These are phyloP conservation scores for Nothomitra cinnamomea DNA, from an alignment of 2,329 filamentous ascomycete species.

Conservation along the genomic window DNA sequence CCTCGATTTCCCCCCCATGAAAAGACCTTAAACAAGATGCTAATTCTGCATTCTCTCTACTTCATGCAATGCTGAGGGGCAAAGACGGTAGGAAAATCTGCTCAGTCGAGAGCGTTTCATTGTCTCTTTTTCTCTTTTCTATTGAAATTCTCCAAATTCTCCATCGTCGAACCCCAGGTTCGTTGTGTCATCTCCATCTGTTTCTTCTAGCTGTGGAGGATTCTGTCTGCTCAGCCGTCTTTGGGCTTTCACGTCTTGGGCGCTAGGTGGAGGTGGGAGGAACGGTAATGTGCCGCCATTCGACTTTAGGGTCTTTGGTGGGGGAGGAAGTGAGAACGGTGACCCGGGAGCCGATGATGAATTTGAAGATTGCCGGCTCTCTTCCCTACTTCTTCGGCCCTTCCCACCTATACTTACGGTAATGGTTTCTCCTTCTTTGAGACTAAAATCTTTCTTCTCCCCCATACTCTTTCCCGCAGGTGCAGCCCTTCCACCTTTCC, in stretches of 20 bases:
- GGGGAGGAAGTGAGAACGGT: constrained; percentile 2
- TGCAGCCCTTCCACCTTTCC: constrained; percentile 13
- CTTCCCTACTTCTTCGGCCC: constrained; percentile 1
- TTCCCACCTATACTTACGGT: constrained; percentile 6
- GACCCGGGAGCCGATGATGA: not conserved
- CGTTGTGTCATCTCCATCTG: not conserved
- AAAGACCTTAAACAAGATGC: too few relatives aligned
- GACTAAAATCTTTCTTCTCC: constrained; percentile 49
- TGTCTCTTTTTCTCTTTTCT: not conserved
- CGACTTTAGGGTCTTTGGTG: not conserved
- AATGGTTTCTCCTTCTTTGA: constrained; percentile 70
- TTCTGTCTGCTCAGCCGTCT: not conserved
- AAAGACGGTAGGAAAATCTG: too few relatives aligned
- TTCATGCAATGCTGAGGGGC: too few relatives aligned
- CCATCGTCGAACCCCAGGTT: constrained; percentile 7
- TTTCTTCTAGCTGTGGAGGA: not conserved
- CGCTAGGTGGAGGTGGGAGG: constrained; percentile 6
- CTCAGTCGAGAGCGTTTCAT: too few relatives aligned
- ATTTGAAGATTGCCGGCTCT: not conserved
- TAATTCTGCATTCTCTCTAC: too few relatives aligned
- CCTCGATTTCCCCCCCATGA: too few relatives aligned
- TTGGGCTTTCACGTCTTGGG: constrained; percentile 4
- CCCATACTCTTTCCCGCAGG: constrained; percentile 34
- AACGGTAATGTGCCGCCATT: constrained; percentile 1
- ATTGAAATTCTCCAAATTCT: constrained; percentile 8